Evolutionary conservation across 371 early-diverging fungal genomes (phyloP).

Genomic region (Dichotomocladium elegans): DNA sequence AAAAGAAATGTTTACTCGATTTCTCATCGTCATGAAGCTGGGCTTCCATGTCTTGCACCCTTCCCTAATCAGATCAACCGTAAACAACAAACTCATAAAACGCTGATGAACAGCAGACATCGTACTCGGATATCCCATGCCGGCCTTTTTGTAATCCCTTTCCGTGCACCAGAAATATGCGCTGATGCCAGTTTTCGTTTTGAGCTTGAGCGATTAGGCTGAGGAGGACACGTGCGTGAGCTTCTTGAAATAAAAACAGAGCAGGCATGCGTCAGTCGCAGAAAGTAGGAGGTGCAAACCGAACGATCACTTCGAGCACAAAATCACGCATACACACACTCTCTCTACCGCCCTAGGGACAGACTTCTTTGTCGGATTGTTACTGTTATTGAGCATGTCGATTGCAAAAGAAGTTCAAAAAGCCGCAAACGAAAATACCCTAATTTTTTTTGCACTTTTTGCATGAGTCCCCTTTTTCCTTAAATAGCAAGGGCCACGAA

Average conservation of each 20-base stretch:
- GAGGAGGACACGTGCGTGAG: background rate
- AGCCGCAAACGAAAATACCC: too few species aligned
- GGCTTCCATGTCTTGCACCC: constrained; percentile 31
- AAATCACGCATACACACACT: too few species aligned
- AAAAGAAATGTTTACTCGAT: constrained; percentile 14
- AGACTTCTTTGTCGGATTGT: too few species aligned
- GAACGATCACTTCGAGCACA: too few species aligned
- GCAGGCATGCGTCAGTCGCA: background rate
- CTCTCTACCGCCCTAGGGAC: too few species aligned
- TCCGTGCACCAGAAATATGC: background rate
- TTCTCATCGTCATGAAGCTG: constrained; percentile 18
- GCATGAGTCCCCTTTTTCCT: too few species aligned
- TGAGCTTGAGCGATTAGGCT: background rate
- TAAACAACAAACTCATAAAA: background rate
- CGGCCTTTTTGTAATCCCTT: constrained; percentile 16
- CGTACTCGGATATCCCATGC: constrained; percentile 42
- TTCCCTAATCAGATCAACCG: constrained; percentile 21
- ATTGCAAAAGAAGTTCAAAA: too few species aligned
- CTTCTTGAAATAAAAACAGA: background rate
- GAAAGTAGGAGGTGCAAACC: background rate
- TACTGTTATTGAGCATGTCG: too few species aligned
- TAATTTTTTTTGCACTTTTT: too few species aligned
- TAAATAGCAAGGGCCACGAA: too few species aligned
- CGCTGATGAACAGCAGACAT: background rate
- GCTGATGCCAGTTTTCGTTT: background rate